Conservation (phyloP, 345 rosid species). For the thale cress (Arabidopsis thaliana) region DNA sequence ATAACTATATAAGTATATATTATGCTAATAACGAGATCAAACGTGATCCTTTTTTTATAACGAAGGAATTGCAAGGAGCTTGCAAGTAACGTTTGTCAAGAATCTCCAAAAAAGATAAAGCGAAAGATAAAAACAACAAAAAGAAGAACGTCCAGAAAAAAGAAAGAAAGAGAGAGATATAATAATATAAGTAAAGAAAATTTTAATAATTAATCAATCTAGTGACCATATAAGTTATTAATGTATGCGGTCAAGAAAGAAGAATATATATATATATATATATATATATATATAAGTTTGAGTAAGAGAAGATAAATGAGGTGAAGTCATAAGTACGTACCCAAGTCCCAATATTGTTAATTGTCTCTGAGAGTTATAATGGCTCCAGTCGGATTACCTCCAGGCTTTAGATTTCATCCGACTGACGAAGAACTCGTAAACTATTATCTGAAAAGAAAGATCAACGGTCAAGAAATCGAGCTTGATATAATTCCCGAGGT, state of each 20-base stretch:
- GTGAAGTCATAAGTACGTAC: neutral
- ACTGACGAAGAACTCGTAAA: slow-evolving; percentile 96
- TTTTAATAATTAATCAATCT: neutral
- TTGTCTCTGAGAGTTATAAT: slow-evolving; percentile 20
- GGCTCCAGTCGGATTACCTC: slow-evolving; percentile 74
- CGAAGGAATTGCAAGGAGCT: slow-evolving; percentile 45
- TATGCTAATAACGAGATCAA: slow-evolving; percentile 36
- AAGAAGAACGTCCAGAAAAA: slow-evolving; percentile 32
- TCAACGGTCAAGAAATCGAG: slow-evolving; percentile 82
- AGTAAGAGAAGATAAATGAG: slow-evolving; percentile 28
- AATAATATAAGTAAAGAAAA: slow-evolving; percentile 16
- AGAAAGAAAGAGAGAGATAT: neutral
- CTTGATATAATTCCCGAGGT: slow-evolving; percentile 96
- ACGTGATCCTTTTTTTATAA: slow-evolving; percentile 30
- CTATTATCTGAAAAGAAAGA: slow-evolving; percentile 87
- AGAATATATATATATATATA: slow-evolving; percentile 8
- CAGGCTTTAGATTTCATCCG: slow-evolving; percentile 94
- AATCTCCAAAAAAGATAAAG: slow-evolving; percentile 49
- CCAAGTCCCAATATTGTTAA: neutral
- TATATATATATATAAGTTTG: slow-evolving; percentile 14
- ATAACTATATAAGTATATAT: neutral
- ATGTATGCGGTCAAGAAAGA: too few relatives aligned
- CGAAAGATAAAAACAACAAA: slow-evolving; percentile 47
- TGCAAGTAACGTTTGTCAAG: slow-evolving; percentile 46
- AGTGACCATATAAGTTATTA: slow-evolving; percentile 19